A percentile compares a stretch with the other conserved stretches of the same genome.
Conservation (phyloP, 345 rosid species). For the Hevea brasiliensis region DNA sequence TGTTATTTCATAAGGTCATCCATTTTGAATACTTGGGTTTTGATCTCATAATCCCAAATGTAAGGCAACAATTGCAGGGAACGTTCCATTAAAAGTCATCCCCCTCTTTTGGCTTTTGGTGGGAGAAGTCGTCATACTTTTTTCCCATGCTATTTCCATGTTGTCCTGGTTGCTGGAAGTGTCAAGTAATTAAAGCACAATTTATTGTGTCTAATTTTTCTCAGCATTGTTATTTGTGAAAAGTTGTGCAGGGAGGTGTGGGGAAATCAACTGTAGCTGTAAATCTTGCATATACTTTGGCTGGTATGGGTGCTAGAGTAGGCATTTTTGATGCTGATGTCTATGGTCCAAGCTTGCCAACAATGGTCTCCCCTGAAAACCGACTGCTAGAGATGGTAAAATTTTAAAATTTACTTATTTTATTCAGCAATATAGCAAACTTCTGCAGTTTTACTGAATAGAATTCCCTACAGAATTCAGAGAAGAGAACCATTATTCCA, state of each 20-base stretch:
- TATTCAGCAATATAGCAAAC: neutral
- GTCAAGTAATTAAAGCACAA: constrained; percentile 5
- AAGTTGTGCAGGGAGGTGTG: constrained; percentile 90
- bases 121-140: neutral
- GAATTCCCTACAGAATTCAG: constrained; percentile 65
- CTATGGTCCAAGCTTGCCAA: constrained; percentile 94
- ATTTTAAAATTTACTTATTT: constrained; percentile 12
- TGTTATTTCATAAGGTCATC: neutral
- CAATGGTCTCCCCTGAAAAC: constrained; percentile 93
- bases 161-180: neutral
- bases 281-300: constrained; percentile 88
- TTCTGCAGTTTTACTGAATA: constrained; percentile 20
- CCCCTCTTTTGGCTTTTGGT: constrained; percentile 6
- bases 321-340: constrained; percentile 97
- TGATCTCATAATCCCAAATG: neutral
- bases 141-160: neutral
- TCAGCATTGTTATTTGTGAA: constrained; percentile 40
- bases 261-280: constrained; percentile 97
- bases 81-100: neutral
- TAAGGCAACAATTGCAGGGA: neutral
- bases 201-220: constrained; percentile 16
- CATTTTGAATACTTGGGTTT: neutral
- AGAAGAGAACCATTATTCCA: constrained; percentile 80
- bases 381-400: constrained; percentile 78
- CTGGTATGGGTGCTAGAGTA: constrained; percentile 97